phyloP scores from a whole-genome alignment of 768 basidiomycete genomes.

The Boletus huronensis region DNA sequence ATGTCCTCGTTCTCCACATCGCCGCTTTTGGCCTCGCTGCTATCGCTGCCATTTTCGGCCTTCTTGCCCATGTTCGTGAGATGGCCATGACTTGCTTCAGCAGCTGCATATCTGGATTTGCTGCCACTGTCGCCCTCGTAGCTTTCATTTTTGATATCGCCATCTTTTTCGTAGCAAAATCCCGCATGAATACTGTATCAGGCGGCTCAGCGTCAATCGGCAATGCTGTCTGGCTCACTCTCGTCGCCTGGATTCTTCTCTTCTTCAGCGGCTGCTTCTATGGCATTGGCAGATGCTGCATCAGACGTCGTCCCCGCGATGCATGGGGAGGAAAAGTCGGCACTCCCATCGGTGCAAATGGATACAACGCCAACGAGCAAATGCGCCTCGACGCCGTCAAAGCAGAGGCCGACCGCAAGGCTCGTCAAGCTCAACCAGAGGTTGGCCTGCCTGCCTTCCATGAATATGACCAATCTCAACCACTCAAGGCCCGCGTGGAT shows the following conservation, averaged over 20 bases:
- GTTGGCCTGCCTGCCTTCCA: constrained; percentile 72
- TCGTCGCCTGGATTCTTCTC: constrained; percentile 80
- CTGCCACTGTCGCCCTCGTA: constrained; percentile 70
- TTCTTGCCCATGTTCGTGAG: constrained; percentile 84
- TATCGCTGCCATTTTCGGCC: constrained; percentile 72
- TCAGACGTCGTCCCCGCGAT: constrained; percentile 49
- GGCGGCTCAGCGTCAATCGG: constrained; percentile 81
- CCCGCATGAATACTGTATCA: constrained; percentile 69
- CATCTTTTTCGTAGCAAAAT: constrained; percentile 85
- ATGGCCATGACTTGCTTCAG: constrained; percentile 84
- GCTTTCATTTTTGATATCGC: constrained; percentile 93
- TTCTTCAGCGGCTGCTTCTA: constrained; percentile 92
- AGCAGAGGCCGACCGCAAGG: constrained; percentile 82
- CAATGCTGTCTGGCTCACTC: constrained; percentile 87
- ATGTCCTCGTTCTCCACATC: constrained; percentile 87
- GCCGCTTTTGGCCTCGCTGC: constrained; percentile 77
- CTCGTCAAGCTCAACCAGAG: constrained; percentile 55
- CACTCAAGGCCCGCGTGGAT: constrained; percentile 58
- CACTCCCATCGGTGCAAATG: constrained; percentile 23
- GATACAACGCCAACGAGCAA: constrained; percentile 49
- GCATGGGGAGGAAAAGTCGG: constrained; percentile 38
- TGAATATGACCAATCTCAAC: constrained; percentile 58
- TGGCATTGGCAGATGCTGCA: constrained; percentile 79
- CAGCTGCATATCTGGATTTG: constrained; percentile 76
- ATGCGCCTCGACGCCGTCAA: constrained; percentile 82